phyloP scores from a whole-genome alignment of 1,284 basidiomycete species.

The Taiwanofungus camphoratus region DNA sequence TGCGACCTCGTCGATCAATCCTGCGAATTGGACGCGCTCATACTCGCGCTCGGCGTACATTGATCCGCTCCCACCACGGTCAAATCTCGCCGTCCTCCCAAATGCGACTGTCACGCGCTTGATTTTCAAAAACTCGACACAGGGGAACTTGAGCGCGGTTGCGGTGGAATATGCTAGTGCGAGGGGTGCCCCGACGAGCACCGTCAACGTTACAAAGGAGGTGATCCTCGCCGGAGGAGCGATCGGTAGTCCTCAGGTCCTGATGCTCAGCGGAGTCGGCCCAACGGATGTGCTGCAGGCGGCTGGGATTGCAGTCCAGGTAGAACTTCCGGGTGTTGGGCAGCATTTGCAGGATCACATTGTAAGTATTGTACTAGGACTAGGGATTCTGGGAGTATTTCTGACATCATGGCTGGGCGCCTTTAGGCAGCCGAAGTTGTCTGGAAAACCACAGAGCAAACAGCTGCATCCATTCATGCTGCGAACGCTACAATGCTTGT shows the following conservation, averaged over 20 bases:
- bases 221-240: slow-evolving; percentile 60
- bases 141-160: slow-evolving; percentile 42
- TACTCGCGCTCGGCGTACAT: slow-evolving; percentile 69
- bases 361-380: slow-evolving; percentile 27
- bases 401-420: slow-evolving; percentile 6
- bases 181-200: slow-evolving; percentile 29
- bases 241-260: slow-evolving; percentile 59
- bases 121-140: slow-evolving; percentile 38
- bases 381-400: neutral
- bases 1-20: slow-evolving; percentile 61
- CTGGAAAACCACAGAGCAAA: slow-evolving; percentile 42
- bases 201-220: slow-evolving; percentile 48
- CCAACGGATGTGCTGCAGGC: slow-evolving; percentile 48
- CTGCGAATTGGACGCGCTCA: slow-evolving; percentile 59
- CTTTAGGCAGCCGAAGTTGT: slow-evolving; percentile 41
- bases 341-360: slow-evolving; percentile 74
- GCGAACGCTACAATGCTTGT: slow-evolving; percentile 29
- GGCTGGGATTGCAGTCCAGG: slow-evolving; percentile 41
- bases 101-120: slow-evolving; percentile 57
- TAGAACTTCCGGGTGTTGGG: slow-evolving; percentile 69
- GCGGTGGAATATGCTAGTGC: slow-evolving; percentile 49
- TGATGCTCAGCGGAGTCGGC: slow-evolving; percentile 71
- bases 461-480: slow-evolving; percentile 37
- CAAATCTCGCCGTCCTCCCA: slow-evolving; percentile 59
- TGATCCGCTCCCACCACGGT: slow-evolving; percentile 49